Percentiles rank a stretch among this genome's conserved stretches.
These are phyloP conservation scores for Drechslerella dactyloides DNA, from an alignment of 2,329 filamentous ascomycete genomes.

Conservation along the genomic window DNA sequence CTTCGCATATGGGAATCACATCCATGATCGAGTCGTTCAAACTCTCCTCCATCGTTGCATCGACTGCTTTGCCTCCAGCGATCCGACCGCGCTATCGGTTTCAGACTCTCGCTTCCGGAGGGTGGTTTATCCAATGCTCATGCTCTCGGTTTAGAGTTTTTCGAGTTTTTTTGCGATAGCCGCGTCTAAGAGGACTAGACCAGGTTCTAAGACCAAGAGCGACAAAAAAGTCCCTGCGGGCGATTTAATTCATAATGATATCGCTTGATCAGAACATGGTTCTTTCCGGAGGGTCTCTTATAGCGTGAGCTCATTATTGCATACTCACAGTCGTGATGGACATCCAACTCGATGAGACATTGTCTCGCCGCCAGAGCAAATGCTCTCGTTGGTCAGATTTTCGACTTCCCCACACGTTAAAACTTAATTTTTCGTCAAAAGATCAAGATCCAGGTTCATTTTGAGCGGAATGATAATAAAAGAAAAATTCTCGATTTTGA, in stretches of 20 bases:
- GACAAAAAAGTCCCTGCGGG: constrained; percentile 33
- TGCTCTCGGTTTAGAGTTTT: neutral
- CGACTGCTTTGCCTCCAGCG: neutral
- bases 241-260: constrained; percentile 5
- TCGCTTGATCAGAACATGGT: neutral
- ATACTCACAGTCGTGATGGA: neutral
- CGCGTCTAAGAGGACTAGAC: neutral
- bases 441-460: too few species aligned
- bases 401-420: too few species aligned
- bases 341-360: neutral
- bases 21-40: neutral
- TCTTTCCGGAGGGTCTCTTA: neutral
- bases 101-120: neutral
- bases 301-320: constrained; percentile 3
- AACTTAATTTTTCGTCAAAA: too few species aligned
- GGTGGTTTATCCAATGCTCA: too few species aligned
- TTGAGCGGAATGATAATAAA: too few species aligned
- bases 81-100: constrained; percentile 19
- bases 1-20: constrained; percentile 1
- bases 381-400: too few species aligned
- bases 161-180: neutral
- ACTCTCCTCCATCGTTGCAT: neutral
- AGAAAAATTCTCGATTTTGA: too few species aligned
- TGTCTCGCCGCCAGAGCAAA: constrained; percentile 1
- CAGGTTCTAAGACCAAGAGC: neutral